Percentiles rank a stretch among this genome's conserved stretches.
Conservation (phyloP, 305 asterid genomes). For the Fraxinus sp. region DNA sequence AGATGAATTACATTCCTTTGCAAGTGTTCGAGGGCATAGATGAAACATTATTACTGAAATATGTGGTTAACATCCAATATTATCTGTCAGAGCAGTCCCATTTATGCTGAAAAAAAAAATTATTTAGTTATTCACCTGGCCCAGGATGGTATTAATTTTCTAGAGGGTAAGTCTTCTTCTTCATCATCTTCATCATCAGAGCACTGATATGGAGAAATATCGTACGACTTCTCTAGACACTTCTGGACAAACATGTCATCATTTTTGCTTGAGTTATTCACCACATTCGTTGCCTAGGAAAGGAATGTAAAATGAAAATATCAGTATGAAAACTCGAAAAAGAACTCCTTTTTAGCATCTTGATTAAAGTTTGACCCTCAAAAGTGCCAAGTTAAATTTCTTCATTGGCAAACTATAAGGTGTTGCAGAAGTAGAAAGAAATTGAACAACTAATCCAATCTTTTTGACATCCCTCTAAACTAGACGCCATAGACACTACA, state of each 20-base stretch:
- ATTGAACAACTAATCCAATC: conserved; percentile 16
- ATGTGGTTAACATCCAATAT: not conserved
- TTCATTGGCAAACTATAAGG: conserved; percentile 3
- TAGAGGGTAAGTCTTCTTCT: conserved; percentile 54
- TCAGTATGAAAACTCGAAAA: conserved; percentile 32
- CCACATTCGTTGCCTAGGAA: conserved; percentile 43
- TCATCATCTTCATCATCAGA: conserved; percentile 78
- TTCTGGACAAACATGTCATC: conserved; percentile 39
- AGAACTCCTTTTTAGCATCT: conserved; percentile 13
- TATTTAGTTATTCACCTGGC: conserved; percentile 62
- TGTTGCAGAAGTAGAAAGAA: conserved; percentile 10
- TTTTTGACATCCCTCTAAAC: not conserved
- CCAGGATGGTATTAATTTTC: conserved; percentile 85
- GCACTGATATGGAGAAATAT: conserved; percentile 90
- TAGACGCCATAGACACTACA: not conserved
- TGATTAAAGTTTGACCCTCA: not conserved
- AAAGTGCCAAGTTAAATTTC: not conserved
- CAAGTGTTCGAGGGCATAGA: not conserved
- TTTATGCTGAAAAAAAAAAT: not conserved
- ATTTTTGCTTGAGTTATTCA: conserved; percentile 39
- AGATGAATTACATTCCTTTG: not conserved
- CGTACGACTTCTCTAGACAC: conserved; percentile 61
- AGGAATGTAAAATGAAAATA: conserved; percentile 20
- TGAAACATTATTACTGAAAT: not conserved
- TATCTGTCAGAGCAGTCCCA: not conserved